Conservation (phyloP, 371 early-diverging fungal species). For the Funneliformis caledonium region DNA sequence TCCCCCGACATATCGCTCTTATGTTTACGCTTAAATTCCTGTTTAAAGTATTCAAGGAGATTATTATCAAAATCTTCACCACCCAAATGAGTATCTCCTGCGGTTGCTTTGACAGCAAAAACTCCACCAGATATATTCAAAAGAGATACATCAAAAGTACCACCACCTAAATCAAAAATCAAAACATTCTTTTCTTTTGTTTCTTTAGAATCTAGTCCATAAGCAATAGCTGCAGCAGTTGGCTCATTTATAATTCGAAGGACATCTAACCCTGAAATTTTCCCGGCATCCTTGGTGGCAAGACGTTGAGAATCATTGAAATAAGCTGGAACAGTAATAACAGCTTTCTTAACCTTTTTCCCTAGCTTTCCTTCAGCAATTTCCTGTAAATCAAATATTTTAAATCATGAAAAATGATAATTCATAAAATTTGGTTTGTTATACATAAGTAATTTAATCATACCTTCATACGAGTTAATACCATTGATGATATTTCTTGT, state of each 20-base stretch:
- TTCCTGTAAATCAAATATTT: conserved; percentile 57
- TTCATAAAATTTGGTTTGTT: conserved; percentile 64
- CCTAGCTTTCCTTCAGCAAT: conserved; percentile 89
- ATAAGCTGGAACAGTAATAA: conserved; percentile 94
- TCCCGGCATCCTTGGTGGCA: conserved; percentile 86
- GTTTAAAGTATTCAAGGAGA: conserved; percentile 70
- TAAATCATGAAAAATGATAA: not conserved
- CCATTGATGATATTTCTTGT: conserved; percentile 92
- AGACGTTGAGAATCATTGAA: conserved; percentile 81
- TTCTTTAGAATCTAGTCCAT: conserved; percentile 86
- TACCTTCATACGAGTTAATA: conserved; percentile 93
- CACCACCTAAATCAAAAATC: conserved; percentile 96
- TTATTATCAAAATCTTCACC: conserved; percentile 98
- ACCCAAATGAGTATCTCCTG: conserved; percentile 97
- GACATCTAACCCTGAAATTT: conserved; percentile 80
- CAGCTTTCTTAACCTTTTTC: conserved; percentile 83
- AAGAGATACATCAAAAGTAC: conserved; percentile 95
- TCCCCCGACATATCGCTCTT: conserved; percentile 72
- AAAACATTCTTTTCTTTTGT: conserved; percentile 83
- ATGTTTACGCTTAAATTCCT: conserved; percentile 77
- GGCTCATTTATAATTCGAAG: conserved; percentile 95
- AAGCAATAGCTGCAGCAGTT: conserved; percentile 96
- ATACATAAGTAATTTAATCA: conserved; percentile 55
- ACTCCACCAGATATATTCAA: conserved; percentile 89
- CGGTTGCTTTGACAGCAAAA: conserved; percentile 93